Evolutionary conservation across 257 asterid species (phyloP).

Genomic region (Petrea volubilis): DNA sequence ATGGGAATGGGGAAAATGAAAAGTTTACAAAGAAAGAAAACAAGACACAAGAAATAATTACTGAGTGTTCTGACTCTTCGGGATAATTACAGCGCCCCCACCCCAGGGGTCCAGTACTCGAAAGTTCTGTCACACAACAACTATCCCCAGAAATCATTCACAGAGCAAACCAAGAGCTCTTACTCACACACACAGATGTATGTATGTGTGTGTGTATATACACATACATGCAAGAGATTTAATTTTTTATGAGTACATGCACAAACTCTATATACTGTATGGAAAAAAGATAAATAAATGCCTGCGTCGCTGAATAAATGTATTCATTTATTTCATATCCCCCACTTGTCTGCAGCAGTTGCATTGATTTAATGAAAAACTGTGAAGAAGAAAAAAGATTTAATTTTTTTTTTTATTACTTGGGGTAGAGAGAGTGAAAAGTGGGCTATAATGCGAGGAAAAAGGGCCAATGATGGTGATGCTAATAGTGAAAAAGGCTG

Average conservation of each 20-base stretch:
- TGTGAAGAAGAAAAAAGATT: background rate
- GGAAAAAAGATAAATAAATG: constrained; percentile 18
- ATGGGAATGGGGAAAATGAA: constrained; percentile 16
- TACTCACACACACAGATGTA: too few relatives aligned
- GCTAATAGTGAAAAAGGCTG: constrained; percentile 37
- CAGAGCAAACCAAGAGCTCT: constrained; percentile 22
- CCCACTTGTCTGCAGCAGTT: constrained; percentile 34
- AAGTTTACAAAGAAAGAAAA: constrained; percentile 12
- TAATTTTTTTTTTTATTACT: background rate
- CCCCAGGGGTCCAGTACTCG: constrained; percentile 58
- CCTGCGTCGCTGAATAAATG: constrained; percentile 34
- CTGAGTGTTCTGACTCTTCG: constrained; percentile 33
- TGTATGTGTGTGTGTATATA: background rate
- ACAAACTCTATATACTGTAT: constrained; percentile 9
- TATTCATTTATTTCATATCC: constrained; percentile 41
- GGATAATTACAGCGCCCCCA: constrained; percentile 42
- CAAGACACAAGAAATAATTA: constrained; percentile 16
- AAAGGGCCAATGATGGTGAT: constrained; percentile 27
- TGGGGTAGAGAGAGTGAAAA: constrained; percentile 18
- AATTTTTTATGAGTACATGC: background rate
- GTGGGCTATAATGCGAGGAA: constrained; percentile 24
- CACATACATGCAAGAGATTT: background rate
- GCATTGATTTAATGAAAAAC: constrained; percentile 22
- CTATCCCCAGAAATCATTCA: constrained; percentile 40
- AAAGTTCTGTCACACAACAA: constrained; percentile 62